Evolutionary conservation across 2,329 filamentous ascomycete genomes (phyloP).

Genomic region (Pseudocercospora fuligena): DNA sequence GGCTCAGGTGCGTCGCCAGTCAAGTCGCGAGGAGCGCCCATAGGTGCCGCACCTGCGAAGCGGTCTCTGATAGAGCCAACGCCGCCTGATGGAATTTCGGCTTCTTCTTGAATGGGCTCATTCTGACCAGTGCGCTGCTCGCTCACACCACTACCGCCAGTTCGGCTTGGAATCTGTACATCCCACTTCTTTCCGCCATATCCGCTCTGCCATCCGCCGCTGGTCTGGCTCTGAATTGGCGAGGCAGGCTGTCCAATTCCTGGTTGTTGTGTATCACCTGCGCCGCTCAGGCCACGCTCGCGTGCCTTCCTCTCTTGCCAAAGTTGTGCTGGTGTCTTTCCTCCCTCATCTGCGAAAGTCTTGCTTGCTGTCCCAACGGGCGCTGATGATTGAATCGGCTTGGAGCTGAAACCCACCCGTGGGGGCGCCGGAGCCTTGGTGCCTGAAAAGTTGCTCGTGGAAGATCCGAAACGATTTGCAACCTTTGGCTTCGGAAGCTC

Average conservation of each 20-base stretch:
- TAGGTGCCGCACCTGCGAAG: conserved; percentile 77
- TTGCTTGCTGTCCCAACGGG: conserved; percentile 82
- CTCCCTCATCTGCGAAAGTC: conserved; percentile 91
- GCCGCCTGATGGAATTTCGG: conserved; percentile 64
- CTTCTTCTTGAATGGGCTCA: conserved; percentile 51
- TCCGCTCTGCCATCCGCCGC: conserved; percentile 89
- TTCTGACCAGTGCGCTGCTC: conserved; percentile 68
- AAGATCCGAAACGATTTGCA: conserved; percentile 80
- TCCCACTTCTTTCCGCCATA: conserved; percentile 91
- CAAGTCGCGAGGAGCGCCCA: conserved; percentile 60
- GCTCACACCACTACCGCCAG: conserved; percentile 63
- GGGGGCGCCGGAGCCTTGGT: conserved; percentile 88
- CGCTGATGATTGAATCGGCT: conserved; percentile 57
- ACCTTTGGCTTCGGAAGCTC: conserved; percentile 93
- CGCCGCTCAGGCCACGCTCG: conserved; percentile 65
- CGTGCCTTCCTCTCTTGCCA: conserved; percentile 98
- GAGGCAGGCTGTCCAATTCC: conserved; percentile 44
- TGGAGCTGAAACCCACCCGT: conserved; percentile 67
- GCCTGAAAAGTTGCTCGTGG: conserved; percentile 73
- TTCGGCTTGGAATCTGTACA: conserved; percentile 75
- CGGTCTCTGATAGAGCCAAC: conserved; percentile 79
- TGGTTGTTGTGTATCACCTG: conserved; percentile 54
- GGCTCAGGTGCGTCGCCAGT: conserved; percentile 53
- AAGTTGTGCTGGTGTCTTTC: conserved; percentile 93
- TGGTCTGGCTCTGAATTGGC: conserved; percentile 69